Evolutionary conservation across 805 yeast genomes (phyloP), one percentile per base, ranked within the genome.

Genomic region (Kluyveromyces wickerhamii): DNA sequence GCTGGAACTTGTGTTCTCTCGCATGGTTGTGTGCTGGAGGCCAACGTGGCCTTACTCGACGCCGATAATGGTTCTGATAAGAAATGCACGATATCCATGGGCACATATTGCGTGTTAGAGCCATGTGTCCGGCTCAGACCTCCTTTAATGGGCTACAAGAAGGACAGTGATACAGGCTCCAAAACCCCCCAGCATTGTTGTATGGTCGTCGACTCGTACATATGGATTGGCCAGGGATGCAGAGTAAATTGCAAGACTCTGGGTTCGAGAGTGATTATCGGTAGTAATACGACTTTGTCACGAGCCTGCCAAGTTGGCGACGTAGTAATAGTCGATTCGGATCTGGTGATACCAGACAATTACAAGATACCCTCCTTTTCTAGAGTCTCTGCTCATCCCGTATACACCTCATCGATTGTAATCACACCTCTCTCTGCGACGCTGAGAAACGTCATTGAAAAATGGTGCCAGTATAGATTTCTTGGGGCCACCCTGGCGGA

Each of bases 1-100:
- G 59, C 61, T 10, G 78, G 77, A 0, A 58, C 68, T 43, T 54
- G 72, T 47, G 31, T 39, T 7, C 17, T 39, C 10, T 33, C 44
- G 5, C 54, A 54, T 1, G 45, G 59, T 8, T 67, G 59, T n/a
- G 42, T 43, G 2, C 43, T 69, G 17, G 36, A 47, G 4, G 69
- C 69, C 21, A 59, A 63, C 36, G 65, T 57, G 12, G 27, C 34
- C 8, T 26, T 29, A 7, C 24, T 28, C 19, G 43, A 32, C n/a
- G 41, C 49, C n/a, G 29, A 35, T 5, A 27, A 6, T 4, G 18
- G 16, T 7, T 9, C n/a, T 5, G 15, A n/a, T 16, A 21, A 13
- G 3, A 21, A 11, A 13, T 11, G 13, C 26, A 27, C 42, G 12
- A 32, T 39, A 13, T 39, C 42, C 4, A 32, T 39, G 32, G 42